A percentile compares a stretch with the other conserved stretches of the same genome.
These are phyloP conservation scores for Andrographis paniculata DNA, from an alignment of 305 asterid species.

Conservation along the genomic window DNA sequence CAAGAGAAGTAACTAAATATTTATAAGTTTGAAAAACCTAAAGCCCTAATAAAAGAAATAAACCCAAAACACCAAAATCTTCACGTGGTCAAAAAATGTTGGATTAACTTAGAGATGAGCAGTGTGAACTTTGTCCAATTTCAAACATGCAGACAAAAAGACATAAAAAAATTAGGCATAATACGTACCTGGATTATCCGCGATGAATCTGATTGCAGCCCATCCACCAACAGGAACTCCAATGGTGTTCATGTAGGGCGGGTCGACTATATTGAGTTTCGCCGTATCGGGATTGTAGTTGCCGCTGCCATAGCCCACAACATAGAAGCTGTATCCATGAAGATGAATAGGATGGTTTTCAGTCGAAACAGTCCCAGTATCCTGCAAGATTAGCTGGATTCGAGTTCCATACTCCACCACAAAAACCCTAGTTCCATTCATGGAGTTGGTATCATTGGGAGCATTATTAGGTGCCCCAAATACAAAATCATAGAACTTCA, in stretches of 20 bases:
- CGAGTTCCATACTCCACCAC: constrained; percentile 55
- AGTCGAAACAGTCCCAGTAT: constrained; percentile 46
- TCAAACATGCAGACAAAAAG: too few relatives aligned
- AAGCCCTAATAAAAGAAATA: too few relatives aligned
- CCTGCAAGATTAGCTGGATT: constrained; percentile 60
- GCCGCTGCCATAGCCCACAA: constrained; percentile 54
- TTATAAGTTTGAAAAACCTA: too few relatives aligned
- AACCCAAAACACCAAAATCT: too few relatives aligned
- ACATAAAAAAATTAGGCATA: neutral
- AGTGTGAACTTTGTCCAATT: too few relatives aligned
- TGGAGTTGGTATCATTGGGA: constrained; percentile 38
- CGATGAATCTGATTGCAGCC: constrained; percentile 61
- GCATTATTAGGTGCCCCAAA: constrained; percentile 54
- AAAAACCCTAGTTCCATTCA: constrained; percentile 43
- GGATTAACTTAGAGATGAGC: too few relatives aligned
- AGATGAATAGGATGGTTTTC: constrained; percentile 76
- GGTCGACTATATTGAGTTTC: constrained; percentile 47
- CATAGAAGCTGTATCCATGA: constrained; percentile 60
- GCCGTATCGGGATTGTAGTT: constrained; percentile 41
- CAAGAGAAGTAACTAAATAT: too few relatives aligned
- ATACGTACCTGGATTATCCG: constrained; percentile 61
- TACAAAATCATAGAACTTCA: constrained; percentile 43
- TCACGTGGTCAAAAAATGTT: neutral
- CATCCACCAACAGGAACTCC: constrained; percentile 80
- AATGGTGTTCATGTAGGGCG: constrained; percentile 72